Base-by-base conservation (phyloP, 768 basidiomycete genomes). In the Flagelloscypha sp. region DNA sequence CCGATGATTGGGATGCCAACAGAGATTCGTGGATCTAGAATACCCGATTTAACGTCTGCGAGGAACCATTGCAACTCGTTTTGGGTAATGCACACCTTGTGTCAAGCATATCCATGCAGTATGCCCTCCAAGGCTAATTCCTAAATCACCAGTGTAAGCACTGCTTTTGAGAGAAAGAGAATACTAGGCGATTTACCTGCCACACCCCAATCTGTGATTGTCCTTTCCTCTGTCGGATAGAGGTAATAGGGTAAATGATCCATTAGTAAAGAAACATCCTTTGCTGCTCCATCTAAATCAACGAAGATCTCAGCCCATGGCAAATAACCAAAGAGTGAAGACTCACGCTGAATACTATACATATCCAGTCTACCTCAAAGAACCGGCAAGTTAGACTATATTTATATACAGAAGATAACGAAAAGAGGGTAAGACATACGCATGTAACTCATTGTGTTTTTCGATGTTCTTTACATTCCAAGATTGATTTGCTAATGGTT, bases 51-150 rank as follows among this genome's bases (percentile, higher is more conserved):
- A n/a, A 27, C 19, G 9, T n/a, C n/a, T n/a, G n/a, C n/a, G 15
- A 27, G 13, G 17, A 11, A 12, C 17, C 13, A 3, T 30, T 16
- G 6, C 10, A 20, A 28, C 15, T 1, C 20, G 10, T 27, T 12
- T 0, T 17, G 16, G 13, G 24, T 16, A 10, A 7, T 5, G 32
- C 52, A 11, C 51, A 62, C 70, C 69, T 43, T 62, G 60, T 15
- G 69, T 49, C 23, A 87, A 67, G 2, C 68, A 61, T 20, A 83
- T 66, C 88, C 89, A 93, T 0, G 84, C 67, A 0, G 85, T 69
- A 52, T 95, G 88, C 0, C 88, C 89, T 1, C 89, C 90, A 1
- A 95, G 72, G 41, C 82, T 85, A 45, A 82, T 66, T n/a, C n/a
- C n/a, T n/a, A n/a, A n/a, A n/a, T n/a, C n/a, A n/a, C n/a, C n/a